Conservation (phyloP, 139 green algal genomes). For the Coccomyxa sp. region DNA sequence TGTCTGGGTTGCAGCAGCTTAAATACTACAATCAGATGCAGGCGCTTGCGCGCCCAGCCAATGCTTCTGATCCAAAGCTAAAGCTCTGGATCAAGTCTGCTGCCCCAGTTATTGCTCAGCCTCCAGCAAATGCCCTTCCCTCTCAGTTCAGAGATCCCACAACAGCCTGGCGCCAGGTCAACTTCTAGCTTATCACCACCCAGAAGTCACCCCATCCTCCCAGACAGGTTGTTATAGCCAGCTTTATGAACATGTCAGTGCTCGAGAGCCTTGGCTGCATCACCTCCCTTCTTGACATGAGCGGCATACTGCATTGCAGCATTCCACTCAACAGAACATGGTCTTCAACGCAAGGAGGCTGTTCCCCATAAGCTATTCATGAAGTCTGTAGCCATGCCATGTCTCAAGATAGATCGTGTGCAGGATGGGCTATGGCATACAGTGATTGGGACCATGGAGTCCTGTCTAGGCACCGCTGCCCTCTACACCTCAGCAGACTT, state of each 20-base stretch:
- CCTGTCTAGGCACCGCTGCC: constrained; percentile 32
- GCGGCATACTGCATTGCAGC: no score
- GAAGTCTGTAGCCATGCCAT: background rate
- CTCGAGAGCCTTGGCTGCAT: no score
- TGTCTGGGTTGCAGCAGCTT: background rate
- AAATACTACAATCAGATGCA: constrained; percentile 11
- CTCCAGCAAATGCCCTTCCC: constrained; percentile 17
- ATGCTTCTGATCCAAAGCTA: constrained; percentile 33
- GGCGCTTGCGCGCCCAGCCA: constrained; percentile 25
- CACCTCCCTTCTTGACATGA: no score
- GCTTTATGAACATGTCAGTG: no score
- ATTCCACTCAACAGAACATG: no score
- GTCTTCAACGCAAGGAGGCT: no score
- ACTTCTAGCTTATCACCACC: no score
- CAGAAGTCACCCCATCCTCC: no score
- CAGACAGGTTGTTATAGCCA: no score
- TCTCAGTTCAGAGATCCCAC: constrained; percentile 42
- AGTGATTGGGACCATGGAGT: constrained; percentile 26
- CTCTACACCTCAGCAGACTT: constrained; percentile 34
- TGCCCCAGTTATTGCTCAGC: constrained; percentile 16
- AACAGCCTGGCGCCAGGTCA: constrained; percentile 17
- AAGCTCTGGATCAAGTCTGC: constrained; percentile 24
- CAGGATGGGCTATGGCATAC: constrained; percentile 23
- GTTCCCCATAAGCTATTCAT: background rate
- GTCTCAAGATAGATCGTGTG: background rate